These are phyloP conservation scores for Wickerhamiella nectarea DNA, from an alignment of 805 yeast genomes.

Conservation along the genomic window DNA sequence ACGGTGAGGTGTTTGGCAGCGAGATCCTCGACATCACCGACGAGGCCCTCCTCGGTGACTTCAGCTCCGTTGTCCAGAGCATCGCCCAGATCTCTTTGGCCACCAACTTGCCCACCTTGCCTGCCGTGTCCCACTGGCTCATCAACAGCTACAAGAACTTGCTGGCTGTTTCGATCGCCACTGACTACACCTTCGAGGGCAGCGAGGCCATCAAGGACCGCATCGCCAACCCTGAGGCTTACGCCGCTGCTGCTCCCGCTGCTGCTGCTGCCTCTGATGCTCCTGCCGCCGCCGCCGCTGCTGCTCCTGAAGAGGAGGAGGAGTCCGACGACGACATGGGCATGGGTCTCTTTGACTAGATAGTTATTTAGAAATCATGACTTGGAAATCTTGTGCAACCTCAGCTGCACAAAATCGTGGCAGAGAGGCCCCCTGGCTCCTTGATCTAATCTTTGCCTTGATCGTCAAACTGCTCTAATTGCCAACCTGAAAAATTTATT, in stretches of 20 bases:
- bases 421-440: too few species aligned
- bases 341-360: slow-evolving; percentile 90
- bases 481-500: slow-evolving; percentile 4
- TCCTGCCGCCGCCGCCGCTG: slow-evolving; percentile 51
- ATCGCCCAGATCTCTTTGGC: slow-evolving; percentile 96
- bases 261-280: slow-evolving; percentile 65
- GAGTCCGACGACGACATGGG: slow-evolving; percentile 82
- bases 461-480: too few species aligned
- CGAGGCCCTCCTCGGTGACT: slow-evolving; percentile 87
- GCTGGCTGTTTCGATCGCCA: slow-evolving; percentile 93
- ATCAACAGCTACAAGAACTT: slow-evolving; percentile 99
- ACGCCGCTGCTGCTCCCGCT: slow-evolving; percentile 98
- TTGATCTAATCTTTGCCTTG: too few species aligned
- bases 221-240: slow-evolving; percentile 99
- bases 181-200: slow-evolving; percentile 98
- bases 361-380: neutral
- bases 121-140: slow-evolving; percentile 97
- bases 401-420: too few species aligned
- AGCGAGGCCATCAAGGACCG: slow-evolving; percentile 98
- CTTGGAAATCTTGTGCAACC: too few species aligned
- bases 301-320: slow-evolving; percentile 60
- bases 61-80: slow-evolving; percentile 80
- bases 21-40: slow-evolving; percentile 96
- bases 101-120: slow-evolving; percentile 97
- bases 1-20: slow-evolving; percentile 96